phyloP scores from a whole-genome alignment of 768 basidiomycete species.

The Tephrocybe rancida region DNA sequence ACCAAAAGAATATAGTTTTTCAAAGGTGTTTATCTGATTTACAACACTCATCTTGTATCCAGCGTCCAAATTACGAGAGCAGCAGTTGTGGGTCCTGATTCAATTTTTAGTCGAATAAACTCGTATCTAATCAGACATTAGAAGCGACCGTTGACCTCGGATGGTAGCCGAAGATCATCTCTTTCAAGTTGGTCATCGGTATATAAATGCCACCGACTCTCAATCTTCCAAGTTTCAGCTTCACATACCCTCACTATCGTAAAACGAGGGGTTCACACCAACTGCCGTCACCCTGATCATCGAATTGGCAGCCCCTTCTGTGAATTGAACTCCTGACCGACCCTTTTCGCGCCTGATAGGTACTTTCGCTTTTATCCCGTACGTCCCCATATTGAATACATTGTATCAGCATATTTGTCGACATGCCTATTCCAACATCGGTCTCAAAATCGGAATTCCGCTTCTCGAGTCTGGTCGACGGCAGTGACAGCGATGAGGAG shows the following conservation, averaged over 20 bases:
- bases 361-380: neutral
- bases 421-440: constrained; percentile 6
- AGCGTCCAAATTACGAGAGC: too few relatives aligned
- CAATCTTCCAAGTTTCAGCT: neutral
- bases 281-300: too few relatives aligned
- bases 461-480: constrained; percentile 19
- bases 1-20: too few relatives aligned
- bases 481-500: constrained; percentile 19
- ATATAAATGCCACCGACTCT: constrained; percentile 10
- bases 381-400: neutral
- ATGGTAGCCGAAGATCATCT: constrained; percentile 9
- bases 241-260: too few relatives aligned
- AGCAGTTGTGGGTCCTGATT: too few relatives aligned
- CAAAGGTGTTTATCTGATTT: too few relatives aligned
- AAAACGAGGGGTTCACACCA: too few relatives aligned
- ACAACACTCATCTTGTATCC: too few relatives aligned
- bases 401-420: neutral
- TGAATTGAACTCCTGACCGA: too few relatives aligned
- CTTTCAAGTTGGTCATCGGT: neutral
- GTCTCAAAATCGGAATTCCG: constrained; percentile 7
- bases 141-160: constrained; percentile 18
- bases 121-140: neutral
- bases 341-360: too few relatives aligned
- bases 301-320: too few relatives aligned
- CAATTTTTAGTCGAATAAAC: too few relatives aligned